A percentile compares a stretch with the other conserved stretches of the same genome.
Evolutionary conservation across 2,329 filamentous ascomycete species (phyloP).

Genomic region (Aspergillus tanneri): DNA sequence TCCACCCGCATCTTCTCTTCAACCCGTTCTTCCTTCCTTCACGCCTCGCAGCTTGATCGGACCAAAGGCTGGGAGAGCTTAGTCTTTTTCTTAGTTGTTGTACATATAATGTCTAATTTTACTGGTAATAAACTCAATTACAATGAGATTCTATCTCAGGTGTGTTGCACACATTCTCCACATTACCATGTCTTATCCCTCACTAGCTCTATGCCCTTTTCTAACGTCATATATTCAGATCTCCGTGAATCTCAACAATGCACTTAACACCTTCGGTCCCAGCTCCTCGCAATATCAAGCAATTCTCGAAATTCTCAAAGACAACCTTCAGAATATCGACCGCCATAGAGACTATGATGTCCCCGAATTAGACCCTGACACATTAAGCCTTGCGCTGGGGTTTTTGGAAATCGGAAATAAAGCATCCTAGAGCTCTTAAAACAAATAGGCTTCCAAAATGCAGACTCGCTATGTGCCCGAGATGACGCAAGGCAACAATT

Average conservation of each 20-base stretch:
- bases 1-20: neutral
- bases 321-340: constrained; percentile 34
- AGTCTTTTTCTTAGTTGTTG: too few relatives aligned
- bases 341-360: constrained; percentile 8
- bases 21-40: neutral
- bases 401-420: constrained; percentile 31
- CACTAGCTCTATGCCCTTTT: neutral
- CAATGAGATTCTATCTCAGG: constrained; percentile 24
- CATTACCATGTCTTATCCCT: neutral
- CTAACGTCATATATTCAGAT: constrained; percentile 27
- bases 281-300: constrained; percentile 39
- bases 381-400: constrained; percentile 34
- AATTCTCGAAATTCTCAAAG: constrained; percentile 37
- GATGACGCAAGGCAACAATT: too few relatives aligned
- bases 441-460: too few relatives aligned
- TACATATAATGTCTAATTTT: neutral
- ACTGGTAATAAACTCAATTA: constrained; percentile 12
- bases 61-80: neutral
- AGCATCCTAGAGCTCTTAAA: too few relatives aligned
- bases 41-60: constrained; percentile 1
- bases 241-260: constrained; percentile 44
- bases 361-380: constrained; percentile 29
- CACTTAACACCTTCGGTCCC: constrained; percentile 40
- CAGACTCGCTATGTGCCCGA: too few relatives aligned
- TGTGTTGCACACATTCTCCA: constrained; percentile 5